Evolutionary conservation across 2,329 filamentous ascomycete genomes (phyloP), one percentile per base, ranked within the genome.

Genomic region (Fusarium sp.): DNA sequence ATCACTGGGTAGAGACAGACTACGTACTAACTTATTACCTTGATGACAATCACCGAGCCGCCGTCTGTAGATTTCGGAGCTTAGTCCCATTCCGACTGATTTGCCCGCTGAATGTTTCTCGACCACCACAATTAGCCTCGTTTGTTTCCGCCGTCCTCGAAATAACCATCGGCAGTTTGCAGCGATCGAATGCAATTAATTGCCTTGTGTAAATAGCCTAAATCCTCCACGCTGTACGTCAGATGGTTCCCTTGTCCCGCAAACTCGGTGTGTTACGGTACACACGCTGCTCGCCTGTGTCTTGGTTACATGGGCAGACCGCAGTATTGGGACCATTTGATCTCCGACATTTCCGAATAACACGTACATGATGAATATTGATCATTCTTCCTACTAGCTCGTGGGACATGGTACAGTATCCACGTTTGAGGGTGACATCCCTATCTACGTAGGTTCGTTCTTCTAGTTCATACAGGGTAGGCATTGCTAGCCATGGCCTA

Each of bases 281-380:
- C 18, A 28, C 37, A 44, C 34, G 41, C 48, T 58, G 50, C 41
- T 56, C 53, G 58, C 53, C 54, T 43, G 71, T 37, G 23, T 62
- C 12, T 36, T 43, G 37, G 36, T 18, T 13, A 13, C 57, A 67
- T 57, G 51, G 52, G 52, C 41, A 28, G 59, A 53, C 58, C 48
- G 39, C 40, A 23, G 16, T n/a, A 30, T 54, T 71, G 64, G 50
- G 39, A 41, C 31, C 67, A 57, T 18, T 28, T 46, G 46, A 43
- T 23, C 43, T 68, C 58, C 37, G 54, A 52, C 55, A 55, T 55
- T 68, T 67, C 59, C 65, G 65, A 60, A 27, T 23, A 34, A 39
- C 18, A 23, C 18, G 18, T 16, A 46, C 28, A 62, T 51, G 31
- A 18, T 62, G 31, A 41, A 56, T 51, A 13, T 47, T 27, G n/a